Base-by-base conservation (phyloP, 768 basidiomycete species). In the Cantharellus anzutake region DNA sequence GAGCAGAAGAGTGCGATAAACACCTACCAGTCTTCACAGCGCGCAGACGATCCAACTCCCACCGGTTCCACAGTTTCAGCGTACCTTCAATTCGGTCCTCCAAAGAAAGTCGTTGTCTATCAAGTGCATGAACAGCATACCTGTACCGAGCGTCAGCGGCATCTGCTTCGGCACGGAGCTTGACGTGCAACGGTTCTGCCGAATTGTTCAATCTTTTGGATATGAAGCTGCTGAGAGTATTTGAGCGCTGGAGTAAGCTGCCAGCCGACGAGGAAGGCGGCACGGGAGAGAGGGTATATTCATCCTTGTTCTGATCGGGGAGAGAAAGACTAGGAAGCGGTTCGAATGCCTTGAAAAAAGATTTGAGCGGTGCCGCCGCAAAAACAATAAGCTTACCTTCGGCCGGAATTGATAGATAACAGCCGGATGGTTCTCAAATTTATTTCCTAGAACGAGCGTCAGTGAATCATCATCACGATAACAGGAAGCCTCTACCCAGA, bases 41-140 rank as follows among this genome's bases (percentile, higher is more conserved):
- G 35, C 81, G 73, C 66, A 94, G 72, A 53, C 92, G 74, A 65
- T 94, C 92, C 44, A 76, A 69, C 71, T 96, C 92, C 86, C 87
- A 91, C 60, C 76, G 76, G 68, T 94, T 91, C 61, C 91, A 75
- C 0, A 76, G 67, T 71, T 85, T 90, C 52, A 94, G 72, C 1
- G 80, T 81, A 59, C 88, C 84, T 67, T 94, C 91, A 55, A 94
- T 78, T 55, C 80, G 76, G 67, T 93, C 88, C 70, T 96, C 92
- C 48, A 94, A 76, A 0, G 76, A 81, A 35, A 94, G 75, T n/a
- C 92, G 74, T 66, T 88, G 87, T 59, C 85, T 73, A 65, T 96
- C 92, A 11, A 92, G 80, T 64, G 79, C 80, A 58, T 86, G 78
- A n/a, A 92, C 81, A 29, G 83, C 80, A 55, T 83, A 74, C 35